A percentile compares a stretch with the other conserved stretches of the same genome.
phyloP scores from a whole-genome alignment of 176 grass and related monocot species.

The sorghum (Sorghum bicolor) region DNA sequence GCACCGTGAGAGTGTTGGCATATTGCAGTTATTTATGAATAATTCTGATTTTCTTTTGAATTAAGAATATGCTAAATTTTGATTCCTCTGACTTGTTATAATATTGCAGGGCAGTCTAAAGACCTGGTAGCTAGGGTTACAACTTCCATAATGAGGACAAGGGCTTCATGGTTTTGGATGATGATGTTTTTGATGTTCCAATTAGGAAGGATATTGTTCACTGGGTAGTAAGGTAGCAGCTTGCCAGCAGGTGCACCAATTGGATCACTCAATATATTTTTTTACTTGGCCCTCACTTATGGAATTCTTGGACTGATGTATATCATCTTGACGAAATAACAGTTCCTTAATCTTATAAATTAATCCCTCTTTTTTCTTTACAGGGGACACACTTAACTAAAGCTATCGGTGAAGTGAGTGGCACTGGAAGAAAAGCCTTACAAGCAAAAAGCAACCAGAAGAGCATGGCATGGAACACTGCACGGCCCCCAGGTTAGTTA shows the following conservation, averaged over 20 bases:
- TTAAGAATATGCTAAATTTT: background rate
- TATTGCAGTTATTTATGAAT: background rate
- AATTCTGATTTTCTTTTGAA: background rate
- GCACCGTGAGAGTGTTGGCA: no score
- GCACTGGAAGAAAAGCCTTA: constrained; percentile 82
- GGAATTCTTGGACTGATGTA: background rate
- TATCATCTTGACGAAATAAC: background rate
- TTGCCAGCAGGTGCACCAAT: constrained; percentile 75
- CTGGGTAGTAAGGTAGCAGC: constrained; percentile 77
- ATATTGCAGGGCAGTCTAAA: constrained; percentile 57
- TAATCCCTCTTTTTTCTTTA: constrained; percentile 2
- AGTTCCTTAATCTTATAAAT: background rate
- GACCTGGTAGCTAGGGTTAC: constrained; percentile 76
- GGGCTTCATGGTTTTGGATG: constrained; percentile 89
- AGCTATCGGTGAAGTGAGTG: constrained; percentile 85
- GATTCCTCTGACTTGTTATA: background rate
- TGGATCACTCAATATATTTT: background rate
- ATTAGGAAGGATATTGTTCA: constrained; percentile 94
- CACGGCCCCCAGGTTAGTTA: constrained; percentile 61
- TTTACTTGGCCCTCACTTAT: background rate
- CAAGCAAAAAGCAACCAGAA: constrained; percentile 75
- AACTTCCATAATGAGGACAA: constrained; percentile 83
- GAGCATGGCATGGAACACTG: constrained; percentile 80
- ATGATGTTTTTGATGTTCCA: constrained; percentile 89
- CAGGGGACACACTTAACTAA: constrained; percentile 91